These are phyloP conservation scores for Moesziomyces parantarcticus DNA, from an alignment of 1,284 basidiomycete species.

Conservation along the genomic window DNA sequence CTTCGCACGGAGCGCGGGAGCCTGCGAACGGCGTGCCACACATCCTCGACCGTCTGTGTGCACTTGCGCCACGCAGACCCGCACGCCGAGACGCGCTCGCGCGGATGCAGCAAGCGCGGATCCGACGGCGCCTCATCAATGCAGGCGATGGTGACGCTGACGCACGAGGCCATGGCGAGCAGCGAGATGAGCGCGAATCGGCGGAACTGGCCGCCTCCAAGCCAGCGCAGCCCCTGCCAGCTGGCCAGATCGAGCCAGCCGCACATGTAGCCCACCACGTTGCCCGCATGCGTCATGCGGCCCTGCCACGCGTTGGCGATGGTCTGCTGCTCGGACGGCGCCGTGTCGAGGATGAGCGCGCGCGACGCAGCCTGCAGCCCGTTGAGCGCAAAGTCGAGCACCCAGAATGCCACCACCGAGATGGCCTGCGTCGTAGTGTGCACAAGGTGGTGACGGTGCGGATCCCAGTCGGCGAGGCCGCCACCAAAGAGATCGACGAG, in stretches of 20 bases:
- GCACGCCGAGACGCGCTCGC: conserved; percentile 1
- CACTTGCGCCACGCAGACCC: conserved; percentile 11
- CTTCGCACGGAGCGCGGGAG: conserved; percentile 64
- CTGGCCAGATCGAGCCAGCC: conserved; percentile 85
- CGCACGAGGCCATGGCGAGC: conserved; percentile 80
- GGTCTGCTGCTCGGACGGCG: conserved; percentile 86
- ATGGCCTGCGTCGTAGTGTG: conserved; percentile 69
- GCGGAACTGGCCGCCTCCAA: conserved; percentile 95
- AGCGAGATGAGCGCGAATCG: conserved; percentile 91
- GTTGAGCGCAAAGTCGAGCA: conserved; percentile 94
- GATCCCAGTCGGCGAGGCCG: conserved; percentile 90
- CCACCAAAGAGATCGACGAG: conserved; percentile 81
- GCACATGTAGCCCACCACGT: conserved; percentile 68
- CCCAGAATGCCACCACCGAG: conserved; percentile 89
- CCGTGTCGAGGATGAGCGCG: conserved; percentile 88
- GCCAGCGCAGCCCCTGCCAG: conserved; percentile 78
- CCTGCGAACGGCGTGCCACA: conserved; percentile 52
- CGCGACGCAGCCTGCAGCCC: conserved; percentile 87
- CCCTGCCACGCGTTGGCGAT: conserved; percentile 98
- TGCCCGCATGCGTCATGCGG: conserved; percentile 69
- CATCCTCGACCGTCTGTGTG: conserved; percentile 25
- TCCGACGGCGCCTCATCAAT: conserved; percentile 71
- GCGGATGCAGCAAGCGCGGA: not conserved
- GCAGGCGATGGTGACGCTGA: conserved; percentile 85
- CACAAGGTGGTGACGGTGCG: conserved; percentile 70